Evolutionary conservation across 768 basidiomycete species (phyloP).

Genomic region (Dacryopinax primogenitus): DNA sequence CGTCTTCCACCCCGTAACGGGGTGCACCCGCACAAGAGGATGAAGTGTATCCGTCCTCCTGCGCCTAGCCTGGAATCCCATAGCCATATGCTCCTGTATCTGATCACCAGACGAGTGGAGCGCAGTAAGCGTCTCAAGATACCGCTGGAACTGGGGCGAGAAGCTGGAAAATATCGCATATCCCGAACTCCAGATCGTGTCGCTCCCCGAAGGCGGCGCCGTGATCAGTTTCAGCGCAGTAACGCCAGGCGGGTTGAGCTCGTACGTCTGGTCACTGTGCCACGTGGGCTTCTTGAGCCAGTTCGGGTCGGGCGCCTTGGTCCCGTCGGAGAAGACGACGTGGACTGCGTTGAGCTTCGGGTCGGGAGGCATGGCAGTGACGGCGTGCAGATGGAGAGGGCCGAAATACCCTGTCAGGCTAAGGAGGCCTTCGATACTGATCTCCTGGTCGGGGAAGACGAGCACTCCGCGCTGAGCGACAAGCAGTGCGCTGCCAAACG

Average conservation of each 20-base stretch:
- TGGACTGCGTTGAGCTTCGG: neutral
- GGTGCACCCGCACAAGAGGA: constrained; percentile 44
- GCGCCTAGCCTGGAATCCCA: constrained; percentile 17
- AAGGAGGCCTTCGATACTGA: neutral
- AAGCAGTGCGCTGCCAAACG: neutral
- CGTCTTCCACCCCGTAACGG: constrained; percentile 47
- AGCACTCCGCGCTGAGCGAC: neutral
- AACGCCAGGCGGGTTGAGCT: constrained; percentile 26
- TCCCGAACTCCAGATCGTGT: constrained; percentile 27
- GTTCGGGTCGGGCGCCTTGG: neutral
- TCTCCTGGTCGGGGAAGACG: constrained; percentile 4
- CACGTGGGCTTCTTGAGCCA: constrained; percentile 6
- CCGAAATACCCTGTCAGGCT: neutral
- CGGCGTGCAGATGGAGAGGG: neutral
- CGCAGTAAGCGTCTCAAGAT: constrained; percentile 26
- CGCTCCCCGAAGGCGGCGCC: constrained; percentile 27
- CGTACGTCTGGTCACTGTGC: constrained; percentile 29
- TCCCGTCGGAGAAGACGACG: neutral
- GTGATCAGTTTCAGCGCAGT: constrained; percentile 25
- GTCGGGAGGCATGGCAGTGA: neutral
- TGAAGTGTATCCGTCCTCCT: constrained; percentile 23
- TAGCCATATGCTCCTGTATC: constrained; percentile 23
- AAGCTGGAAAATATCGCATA: constrained; percentile 25
- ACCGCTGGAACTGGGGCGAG: constrained; percentile 25
- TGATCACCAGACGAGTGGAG: constrained; percentile 27